Percentiles rank a stretch among this genome's conserved stretches.
Evolutionary conservation across 2,329 filamentous ascomycete species (phyloP).

Genomic region (Cadophora gregata): DNA sequence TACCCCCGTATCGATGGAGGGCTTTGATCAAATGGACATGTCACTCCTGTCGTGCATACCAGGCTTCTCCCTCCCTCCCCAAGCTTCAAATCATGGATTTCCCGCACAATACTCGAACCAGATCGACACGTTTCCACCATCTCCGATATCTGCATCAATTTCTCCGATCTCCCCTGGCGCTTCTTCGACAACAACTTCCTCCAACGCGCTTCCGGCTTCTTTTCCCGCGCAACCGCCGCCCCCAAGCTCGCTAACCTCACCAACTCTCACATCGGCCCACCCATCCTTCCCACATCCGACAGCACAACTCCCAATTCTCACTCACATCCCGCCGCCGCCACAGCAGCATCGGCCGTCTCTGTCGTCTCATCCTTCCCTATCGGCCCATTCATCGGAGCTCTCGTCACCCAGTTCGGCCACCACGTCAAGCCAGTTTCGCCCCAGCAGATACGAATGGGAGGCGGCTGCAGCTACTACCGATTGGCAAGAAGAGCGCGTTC

Average conservation of each 20-base stretch:
- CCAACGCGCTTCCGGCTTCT: slow-evolving; percentile 29
- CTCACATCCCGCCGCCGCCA: slow-evolving; percentile 30
- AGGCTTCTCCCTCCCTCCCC: slow-evolving; percentile 36
- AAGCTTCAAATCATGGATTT: slow-evolving; percentile 36
- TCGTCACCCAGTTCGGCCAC: slow-evolving; percentile 35
- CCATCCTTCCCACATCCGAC: slow-evolving; percentile 29
- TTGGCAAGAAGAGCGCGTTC: slow-evolving; percentile 40
- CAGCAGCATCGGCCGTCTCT: slow-evolving; percentile 26
- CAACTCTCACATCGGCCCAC: slow-evolving; percentile 31
- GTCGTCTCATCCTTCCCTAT: slow-evolving; percentile 24
- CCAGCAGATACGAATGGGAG: slow-evolving; percentile 45
- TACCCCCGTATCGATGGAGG: slow-evolving; percentile 39
- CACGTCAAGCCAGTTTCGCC: slow-evolving; percentile 38
- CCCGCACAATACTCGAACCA: slow-evolving; percentile 34
- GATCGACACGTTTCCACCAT: slow-evolving; percentile 38
- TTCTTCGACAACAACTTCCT: slow-evolving; percentile 34
- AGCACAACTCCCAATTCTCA: slow-evolving; percentile 34
- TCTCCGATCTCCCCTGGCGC: slow-evolving; percentile 41
- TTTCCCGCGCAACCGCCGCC: slow-evolving; percentile 35
- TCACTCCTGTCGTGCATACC: slow-evolving; percentile 41
- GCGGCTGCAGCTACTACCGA: slow-evolving; percentile 35
- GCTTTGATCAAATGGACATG: slow-evolving; percentile 46
- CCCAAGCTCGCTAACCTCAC: slow-evolving; percentile 34
- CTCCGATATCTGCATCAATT: slow-evolving; percentile 38
- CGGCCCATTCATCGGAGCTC: slow-evolving; percentile 32